A percentile compares a stretch with the other conserved stretches of the same genome.
phyloP scores from a whole-genome alignment of 2,329 filamentous ascomycete genomes.

The Penicillium sclerotiorum region DNA sequence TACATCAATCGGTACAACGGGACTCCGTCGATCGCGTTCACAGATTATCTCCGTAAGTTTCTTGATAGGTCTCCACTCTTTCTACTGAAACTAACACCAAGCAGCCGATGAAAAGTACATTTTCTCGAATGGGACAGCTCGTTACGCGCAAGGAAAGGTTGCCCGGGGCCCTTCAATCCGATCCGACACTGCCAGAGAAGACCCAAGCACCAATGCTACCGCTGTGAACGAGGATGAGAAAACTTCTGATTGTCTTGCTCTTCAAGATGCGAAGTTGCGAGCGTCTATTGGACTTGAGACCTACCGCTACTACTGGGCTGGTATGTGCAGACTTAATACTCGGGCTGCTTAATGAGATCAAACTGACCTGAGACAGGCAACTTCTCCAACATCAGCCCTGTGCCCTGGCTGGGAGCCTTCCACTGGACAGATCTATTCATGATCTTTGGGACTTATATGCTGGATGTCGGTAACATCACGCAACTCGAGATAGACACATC shows the following conservation, averaged over 20 bases:
- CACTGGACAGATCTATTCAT: conserved; percentile 36
- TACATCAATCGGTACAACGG: conserved; percentile 29
- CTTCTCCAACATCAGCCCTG: conserved; percentile 45
- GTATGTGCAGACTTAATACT: conserved; percentile 18
- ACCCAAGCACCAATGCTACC: conserved; percentile 19
- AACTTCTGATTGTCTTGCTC: conserved; percentile 10
- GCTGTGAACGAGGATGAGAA: conserved; percentile 9
- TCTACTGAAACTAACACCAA: neutral
- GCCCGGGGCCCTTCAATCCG: conserved; percentile 22
- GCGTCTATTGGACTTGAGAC: conserved; percentile 25
- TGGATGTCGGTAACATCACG: conserved; percentile 12
- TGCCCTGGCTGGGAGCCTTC: conserved; percentile 47
- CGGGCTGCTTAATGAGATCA: neutral
- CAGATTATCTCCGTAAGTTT: conserved; percentile 12
- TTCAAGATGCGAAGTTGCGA: conserved; percentile 8
- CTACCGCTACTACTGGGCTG: conserved; percentile 46
- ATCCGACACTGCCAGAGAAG: conserved; percentile 17
- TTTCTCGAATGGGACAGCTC: conserved; percentile 30
- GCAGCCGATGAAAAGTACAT: conserved; percentile 30
- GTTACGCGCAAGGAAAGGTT: conserved; percentile 17
- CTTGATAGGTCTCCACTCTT: too few relatives aligned
- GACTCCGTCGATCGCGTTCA: conserved; percentile 24
- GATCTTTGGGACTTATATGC: conserved; percentile 24
- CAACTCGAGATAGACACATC: conserved; percentile 23
- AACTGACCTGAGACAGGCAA: conserved; percentile 23